phyloP scores from a whole-genome alignment of 2,329 filamentous ascomycete species.

The Macroventuria anomochaeta region DNA sequence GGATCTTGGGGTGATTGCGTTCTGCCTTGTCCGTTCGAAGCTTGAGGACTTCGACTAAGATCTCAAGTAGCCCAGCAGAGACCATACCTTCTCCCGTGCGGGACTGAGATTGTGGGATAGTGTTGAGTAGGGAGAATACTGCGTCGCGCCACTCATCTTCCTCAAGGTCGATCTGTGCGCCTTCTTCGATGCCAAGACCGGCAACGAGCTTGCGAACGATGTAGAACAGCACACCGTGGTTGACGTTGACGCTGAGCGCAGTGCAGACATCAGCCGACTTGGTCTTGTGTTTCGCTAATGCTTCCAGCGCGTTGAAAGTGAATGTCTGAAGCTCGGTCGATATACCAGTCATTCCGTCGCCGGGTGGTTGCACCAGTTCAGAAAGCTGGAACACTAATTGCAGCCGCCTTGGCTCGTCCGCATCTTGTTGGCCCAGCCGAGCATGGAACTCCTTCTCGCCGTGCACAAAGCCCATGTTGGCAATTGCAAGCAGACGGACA shows the following conservation, averaged over 20 bases:
- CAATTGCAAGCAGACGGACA: conserved; percentile 83
- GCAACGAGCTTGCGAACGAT: conserved; percentile 88
- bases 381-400: conserved; percentile 92
- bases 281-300: conserved; percentile 78
- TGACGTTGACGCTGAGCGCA: conserved; percentile 93
- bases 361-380: conserved; percentile 85
- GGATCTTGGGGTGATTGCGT: conserved; percentile 80
- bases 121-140: conserved; percentile 84
- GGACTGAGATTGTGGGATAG: conserved; percentile 73
- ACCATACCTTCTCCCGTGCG: conserved; percentile 84
- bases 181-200: conserved; percentile 67
- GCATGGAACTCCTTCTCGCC: conserved; percentile 82
- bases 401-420: conserved; percentile 84
- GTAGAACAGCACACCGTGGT: conserved; percentile 93
- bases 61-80: conserved; percentile 84
- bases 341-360: conserved; percentile 70
- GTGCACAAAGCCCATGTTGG: conserved; percentile 90
- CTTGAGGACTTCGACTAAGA: conserved; percentile 86
- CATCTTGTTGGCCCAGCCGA: conserved; percentile 84
- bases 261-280: conserved; percentile 83
- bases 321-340: conserved; percentile 82
- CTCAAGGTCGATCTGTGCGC: conserved; percentile 63
- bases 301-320: conserved; percentile 80
- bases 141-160: conserved; percentile 92
- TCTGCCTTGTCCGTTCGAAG: conserved; percentile 82